A percentile compares a stretch with the other conserved stretches of the same genome.
Conservation (phyloP, 805 yeast species). For the Wickerhamomyces bisporus region DNA sequence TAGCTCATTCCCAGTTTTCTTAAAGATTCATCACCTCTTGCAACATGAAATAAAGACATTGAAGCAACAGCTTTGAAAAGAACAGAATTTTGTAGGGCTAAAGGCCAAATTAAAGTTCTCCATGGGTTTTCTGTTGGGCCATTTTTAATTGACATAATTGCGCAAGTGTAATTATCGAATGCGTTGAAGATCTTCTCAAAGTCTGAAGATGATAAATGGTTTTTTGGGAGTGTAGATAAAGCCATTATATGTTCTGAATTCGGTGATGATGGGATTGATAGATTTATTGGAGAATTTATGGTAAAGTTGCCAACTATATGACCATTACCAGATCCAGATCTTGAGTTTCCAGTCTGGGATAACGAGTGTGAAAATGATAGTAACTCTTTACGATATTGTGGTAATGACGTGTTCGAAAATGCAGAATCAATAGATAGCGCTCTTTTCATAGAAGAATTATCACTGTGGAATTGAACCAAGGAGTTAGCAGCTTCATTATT, state of each 20-base stretch:
- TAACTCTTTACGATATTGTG: slow-evolving; percentile 21
- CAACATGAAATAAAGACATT: slow-evolving; percentile 60
- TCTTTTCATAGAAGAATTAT: too few relatives aligned
- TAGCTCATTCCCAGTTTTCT: slow-evolving; percentile 47
- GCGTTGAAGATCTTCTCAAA: slow-evolving; percentile 25
- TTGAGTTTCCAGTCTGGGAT: too few relatives aligned
- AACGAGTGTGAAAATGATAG: slow-evolving; percentile 12
- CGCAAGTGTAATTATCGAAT: slow-evolving; percentile 43
- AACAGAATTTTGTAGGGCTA: slow-evolving; percentile 50
- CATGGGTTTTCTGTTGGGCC: slow-evolving; percentile 68
- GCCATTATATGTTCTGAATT: background rate
- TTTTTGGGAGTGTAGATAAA: background rate
- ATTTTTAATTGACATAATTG: slow-evolving; percentile 57
- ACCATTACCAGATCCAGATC: background rate
- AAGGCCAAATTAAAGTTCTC: slow-evolving; percentile 52
- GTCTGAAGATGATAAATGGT: slow-evolving; percentile 3
- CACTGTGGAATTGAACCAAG: too few relatives aligned
- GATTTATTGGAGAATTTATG: background rate
- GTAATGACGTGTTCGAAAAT: slow-evolving; percentile 13
- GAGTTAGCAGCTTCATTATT: too few relatives aligned
- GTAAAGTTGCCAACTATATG: background rate
- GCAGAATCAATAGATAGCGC: slow-evolving; percentile 18
- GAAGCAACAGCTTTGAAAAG: slow-evolving; percentile 59
- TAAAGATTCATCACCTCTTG: slow-evolving; percentile 38
- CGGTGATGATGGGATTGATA: slow-evolving; percentile 1